Conservation (phyloP, 2,329 filamentous ascomycete species). For the Trichoderma asperellum region DNA sequence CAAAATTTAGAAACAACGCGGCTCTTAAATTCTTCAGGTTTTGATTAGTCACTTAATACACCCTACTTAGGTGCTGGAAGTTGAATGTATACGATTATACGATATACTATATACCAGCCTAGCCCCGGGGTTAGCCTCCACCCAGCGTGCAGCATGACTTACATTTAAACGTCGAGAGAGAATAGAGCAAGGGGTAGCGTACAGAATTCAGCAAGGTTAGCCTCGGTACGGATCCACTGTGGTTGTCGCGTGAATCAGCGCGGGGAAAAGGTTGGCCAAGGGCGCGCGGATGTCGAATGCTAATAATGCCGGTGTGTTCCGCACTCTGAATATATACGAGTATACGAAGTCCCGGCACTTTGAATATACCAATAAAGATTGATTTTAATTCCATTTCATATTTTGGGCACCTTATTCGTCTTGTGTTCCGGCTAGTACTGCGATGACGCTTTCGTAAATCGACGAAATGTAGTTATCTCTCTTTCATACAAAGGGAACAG, state of each 20-base stretch:
- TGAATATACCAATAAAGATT: neutral
- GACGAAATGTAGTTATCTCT: neutral
- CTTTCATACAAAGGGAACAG: neutral
- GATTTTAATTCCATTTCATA: neutral
- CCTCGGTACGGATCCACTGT: neutral
- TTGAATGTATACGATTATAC: neutral
- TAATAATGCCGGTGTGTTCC: neutral
- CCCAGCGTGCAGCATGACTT: too few species aligned
- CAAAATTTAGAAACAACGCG: neutral
- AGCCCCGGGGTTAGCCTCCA: too few species aligned
- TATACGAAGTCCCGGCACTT: neutral
- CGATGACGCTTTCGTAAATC: too few species aligned
- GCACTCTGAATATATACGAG: neutral
- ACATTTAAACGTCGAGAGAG: too few species aligned
- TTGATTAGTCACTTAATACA: neutral
- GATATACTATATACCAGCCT: neutral
- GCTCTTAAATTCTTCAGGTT: neutral
- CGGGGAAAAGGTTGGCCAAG: neutral
- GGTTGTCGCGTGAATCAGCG: neutral
- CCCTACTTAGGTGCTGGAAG: too few species aligned
- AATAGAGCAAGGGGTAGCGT: too few species aligned
- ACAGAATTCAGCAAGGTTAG: neutral
- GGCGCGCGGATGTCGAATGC: neutral
- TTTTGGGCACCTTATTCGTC: neutral
- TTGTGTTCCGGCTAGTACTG: neutral